Conservation (phyloP, 2,329 filamentous ascomycete genomes). For the Fusarium nanum region DNA sequence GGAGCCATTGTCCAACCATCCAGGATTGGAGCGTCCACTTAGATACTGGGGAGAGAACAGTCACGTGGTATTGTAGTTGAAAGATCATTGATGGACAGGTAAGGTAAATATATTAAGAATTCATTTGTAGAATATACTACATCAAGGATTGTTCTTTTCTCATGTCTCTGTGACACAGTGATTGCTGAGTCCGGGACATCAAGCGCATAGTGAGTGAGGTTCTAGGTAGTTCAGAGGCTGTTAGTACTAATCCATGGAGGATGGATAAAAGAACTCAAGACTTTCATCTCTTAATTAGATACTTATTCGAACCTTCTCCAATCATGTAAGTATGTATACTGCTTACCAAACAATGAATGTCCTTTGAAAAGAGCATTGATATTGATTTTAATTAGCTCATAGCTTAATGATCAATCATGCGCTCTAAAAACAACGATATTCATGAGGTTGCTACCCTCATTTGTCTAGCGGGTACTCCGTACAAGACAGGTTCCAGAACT, state of each 20-base stretch:
- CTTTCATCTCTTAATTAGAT: background rate
- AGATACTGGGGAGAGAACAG: conserved; percentile 19
- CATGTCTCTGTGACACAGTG: background rate
- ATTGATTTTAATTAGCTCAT: background rate
- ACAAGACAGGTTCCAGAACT: conserved; percentile 30
- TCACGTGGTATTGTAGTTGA: conserved; percentile 40
- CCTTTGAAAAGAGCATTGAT: background rate
- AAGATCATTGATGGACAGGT: background rate
- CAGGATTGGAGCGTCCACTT: conserved; percentile 37
- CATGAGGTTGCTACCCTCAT: conserved; percentile 24
- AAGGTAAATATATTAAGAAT: background rate
- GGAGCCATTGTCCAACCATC: conserved; percentile 33
- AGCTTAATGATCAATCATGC: background rate
- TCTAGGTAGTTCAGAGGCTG: too few relatives aligned
- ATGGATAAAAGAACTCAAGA: background rate
- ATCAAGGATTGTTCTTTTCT: background rate
- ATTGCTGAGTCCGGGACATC: background rate
- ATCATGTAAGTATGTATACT: background rate
- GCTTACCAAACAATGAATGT: background rate
- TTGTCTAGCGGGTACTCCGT: conserved; percentile 14
- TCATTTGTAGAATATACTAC: background rate
- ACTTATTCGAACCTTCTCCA: background rate
- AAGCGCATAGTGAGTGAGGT: background rate
- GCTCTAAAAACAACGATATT: conserved; percentile 12
- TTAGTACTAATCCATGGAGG: background rate